Evolutionary conservation across 495 filamentous ascomycete genomes (phyloP).

Genomic region (Talaromyces adpressus): DNA sequence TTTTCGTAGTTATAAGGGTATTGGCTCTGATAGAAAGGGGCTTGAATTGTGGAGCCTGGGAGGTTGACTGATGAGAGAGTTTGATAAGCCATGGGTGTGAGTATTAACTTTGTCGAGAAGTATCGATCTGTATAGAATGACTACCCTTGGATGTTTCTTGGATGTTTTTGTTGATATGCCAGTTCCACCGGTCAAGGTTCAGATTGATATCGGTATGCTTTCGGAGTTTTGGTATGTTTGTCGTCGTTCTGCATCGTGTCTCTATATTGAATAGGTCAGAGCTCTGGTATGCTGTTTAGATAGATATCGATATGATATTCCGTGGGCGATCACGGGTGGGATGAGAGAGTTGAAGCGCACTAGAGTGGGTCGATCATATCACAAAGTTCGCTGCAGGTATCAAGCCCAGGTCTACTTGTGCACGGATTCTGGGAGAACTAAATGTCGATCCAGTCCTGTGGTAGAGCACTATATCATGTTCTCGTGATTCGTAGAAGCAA

Average conservation of each 20-base stretch:
- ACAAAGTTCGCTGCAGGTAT: neutral
- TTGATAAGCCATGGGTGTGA: neutral
- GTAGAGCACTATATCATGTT: neutral
- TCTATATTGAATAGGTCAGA: neutral
- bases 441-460: neutral
- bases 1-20: conserved; percentile 6
- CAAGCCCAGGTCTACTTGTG: neutral
- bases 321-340: neutral
- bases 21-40: conserved; percentile 12
- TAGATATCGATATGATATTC: neutral
- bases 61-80: conserved; percentile 16
- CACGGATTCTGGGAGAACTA: neutral
- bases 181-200: neutral
- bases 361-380: neutral
- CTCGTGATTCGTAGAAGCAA: neutral
- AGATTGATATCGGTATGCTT: neutral
- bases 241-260: neutral
- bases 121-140: neutral
- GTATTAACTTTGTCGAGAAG: neutral
- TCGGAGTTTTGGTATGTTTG: neutral
- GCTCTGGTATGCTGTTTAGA: too few species aligned
- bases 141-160: neutral
- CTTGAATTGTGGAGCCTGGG: conserved; percentile 12
- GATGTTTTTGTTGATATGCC: neutral
- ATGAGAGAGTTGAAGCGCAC: neutral